Percentiles rank a stretch among this genome's conserved stretches.
phyloP scores from a whole-genome alignment of 148 eudicot species.

The Rhododendron molle region DNA sequence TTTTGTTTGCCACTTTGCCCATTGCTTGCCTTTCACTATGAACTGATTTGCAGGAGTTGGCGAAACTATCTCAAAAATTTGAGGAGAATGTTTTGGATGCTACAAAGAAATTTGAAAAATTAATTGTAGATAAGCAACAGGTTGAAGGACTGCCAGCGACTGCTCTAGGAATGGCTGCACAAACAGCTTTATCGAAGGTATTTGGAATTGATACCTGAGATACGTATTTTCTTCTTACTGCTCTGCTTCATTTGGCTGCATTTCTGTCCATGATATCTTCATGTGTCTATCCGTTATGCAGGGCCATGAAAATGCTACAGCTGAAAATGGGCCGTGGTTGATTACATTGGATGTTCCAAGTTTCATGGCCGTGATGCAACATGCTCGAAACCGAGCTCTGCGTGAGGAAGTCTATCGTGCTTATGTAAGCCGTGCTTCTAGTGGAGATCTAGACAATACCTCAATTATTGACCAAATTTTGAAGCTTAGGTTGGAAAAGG shows the following conservation, averaged over 20 bases:
- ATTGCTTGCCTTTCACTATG: not conserved
- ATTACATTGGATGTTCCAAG: slow-evolving; percentile 95
- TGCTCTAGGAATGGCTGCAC: slow-evolving; percentile 91
- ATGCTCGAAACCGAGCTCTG: slow-evolving; percentile 72
- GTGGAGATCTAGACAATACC: slow-evolving; percentile 91
- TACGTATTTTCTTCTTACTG: not conserved
- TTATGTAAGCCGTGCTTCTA: slow-evolving; percentile 86
- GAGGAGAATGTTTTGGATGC: slow-evolving; percentile 94
- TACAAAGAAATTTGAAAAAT: slow-evolving; percentile 89
- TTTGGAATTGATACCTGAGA: not conserved
- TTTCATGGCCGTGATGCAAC: slow-evolving; percentile 89
- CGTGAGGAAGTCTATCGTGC: slow-evolving; percentile 97
- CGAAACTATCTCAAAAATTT: slow-evolving; percentile 76
- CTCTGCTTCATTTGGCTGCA: slow-evolving; percentile 2
- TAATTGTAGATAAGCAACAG: slow-evolving; percentile 82
- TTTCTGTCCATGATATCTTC: slow-evolving; percentile 8
- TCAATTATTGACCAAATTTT: slow-evolving; percentile 75
- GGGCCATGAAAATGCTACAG: slow-evolving; percentile 97
- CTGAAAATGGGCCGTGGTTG: slow-evolving; percentile 94
- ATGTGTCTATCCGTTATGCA: slow-evolving; percentile 18
- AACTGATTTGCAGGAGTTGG: slow-evolving; percentile 57
- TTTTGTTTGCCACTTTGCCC: not conserved
- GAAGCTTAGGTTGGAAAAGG: slow-evolving; percentile 85
- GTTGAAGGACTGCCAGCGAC: slow-evolving; percentile 90
- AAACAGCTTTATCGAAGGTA: slow-evolving; percentile 93